Base-by-base conservation (phyloP, 1,284 basidiomycete species). In the Polyporus tsugae region DNA sequence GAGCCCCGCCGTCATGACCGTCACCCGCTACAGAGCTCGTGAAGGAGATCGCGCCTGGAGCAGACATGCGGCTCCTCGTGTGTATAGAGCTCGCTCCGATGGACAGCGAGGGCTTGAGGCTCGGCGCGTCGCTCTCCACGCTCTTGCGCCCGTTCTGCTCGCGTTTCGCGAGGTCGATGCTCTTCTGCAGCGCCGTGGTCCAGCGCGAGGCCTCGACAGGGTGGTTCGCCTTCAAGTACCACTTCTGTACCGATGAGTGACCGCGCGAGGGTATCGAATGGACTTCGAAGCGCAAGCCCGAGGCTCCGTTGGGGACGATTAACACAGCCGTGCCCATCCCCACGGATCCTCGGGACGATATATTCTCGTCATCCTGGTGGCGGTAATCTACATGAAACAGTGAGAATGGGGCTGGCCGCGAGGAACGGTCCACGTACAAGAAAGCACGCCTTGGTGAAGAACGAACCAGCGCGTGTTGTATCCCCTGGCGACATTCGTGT, bases 401-500 rank as follows among this genome's bases (percentile, higher is more conserved):
- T 38, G n/a, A 35, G 55, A 38, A 60, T 4, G 58, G 9, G 6
- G 9, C 10, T 13, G 13, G 7, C 7, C 9, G n/a, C 10, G 22
- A 5, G n/a, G 7, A 66, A 35, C 11, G 9, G 3, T 9, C 6
- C 13, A 85, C 90, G 49, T 77, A 92, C 94, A 96, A 36, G 93
- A 95, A 13, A 97, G 81, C 41, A 93, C 84, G 6, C 96, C 97
- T 70, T 94, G 89, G 74, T 94, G 91, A 46, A 99, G 86, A 0
- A 98, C 96, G 76, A 99, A 98, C 96, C 97, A 99, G 0, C 97
- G 86, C 0, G 94, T 94, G 74, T 92, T 93, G 81, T 97, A 98
- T 0, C 97, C 96, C 73, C 91, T 90, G 0, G 95, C 95, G 49
- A 97, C 91, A 74, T 97, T 97, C 5, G 93, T 91, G 78, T 96